Base-by-base conservation (phyloP, 2,329 filamentous ascomycete species). In the Didymella keratinophila region DNA sequence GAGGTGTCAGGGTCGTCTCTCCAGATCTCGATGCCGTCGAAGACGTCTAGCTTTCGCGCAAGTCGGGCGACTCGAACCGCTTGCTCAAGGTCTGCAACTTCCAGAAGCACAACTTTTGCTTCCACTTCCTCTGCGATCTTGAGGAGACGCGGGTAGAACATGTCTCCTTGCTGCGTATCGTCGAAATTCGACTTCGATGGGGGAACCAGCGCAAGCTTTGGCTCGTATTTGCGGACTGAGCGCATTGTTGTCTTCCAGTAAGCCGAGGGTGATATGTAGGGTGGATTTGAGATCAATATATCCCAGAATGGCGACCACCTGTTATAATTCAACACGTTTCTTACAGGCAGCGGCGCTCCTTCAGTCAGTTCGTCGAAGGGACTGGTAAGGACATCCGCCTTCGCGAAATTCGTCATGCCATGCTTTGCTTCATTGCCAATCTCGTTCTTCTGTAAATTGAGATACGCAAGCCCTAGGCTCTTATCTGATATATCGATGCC, bases 241-340 rank as follows among this genome's bases (percentile, higher is more conserved):
- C 87, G 85, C 1, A 83, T 81, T 1, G 89, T 93, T 18, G 86
- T 85, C 37, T 77, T 82, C 37, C 82, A 77, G 69, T 91, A 93
- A 8, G 84, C 85, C 3, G 0, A 63, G 0, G 81, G 79, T 2
- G 93, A 96, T 49, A 98, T 89, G 74, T 98, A 98, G 0, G 95
- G 95, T 16, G 95, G 95, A 70, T 99, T 99, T 1, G 90, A 90
- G 34, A 95, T 85, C 1, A 99, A 77, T 4, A 98, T 78, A 61
- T 96, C 71, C 74, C 74, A 77, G 39, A 71, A 70, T 9, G 41
- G 52, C 1, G 69, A 65, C 43, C 65, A 60, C 5, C 11, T 32
- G 1, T 57, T 41, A 34, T 55, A 18, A 28, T 44, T 71, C 62
- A 44, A 71, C 48, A 14, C 57, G 63, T 16, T 61, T 41, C 16